Percentiles rank a stretch among this genome's conserved stretches.
These are phyloP conservation scores for Aspergillus carlsbadensis DNA, from an alignment of 495 filamentous ascomycete genomes.

Conservation along the genomic window DNA sequence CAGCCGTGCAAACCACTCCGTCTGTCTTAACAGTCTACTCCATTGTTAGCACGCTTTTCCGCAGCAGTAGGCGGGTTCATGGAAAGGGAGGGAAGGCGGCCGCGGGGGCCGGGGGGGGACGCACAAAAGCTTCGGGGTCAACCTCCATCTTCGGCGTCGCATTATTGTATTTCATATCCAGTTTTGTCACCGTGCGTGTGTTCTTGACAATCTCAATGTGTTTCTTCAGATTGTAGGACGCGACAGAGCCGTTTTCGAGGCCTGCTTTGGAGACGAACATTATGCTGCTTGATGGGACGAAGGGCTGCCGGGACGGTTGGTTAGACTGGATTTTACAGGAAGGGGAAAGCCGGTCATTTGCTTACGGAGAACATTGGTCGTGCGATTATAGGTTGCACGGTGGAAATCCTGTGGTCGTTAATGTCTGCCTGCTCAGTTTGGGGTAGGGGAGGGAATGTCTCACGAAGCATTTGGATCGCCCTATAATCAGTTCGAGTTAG, in stretches of 20 bases:
- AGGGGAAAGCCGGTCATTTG: neutral
- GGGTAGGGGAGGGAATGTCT: neutral
- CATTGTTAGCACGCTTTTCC: too few relatives aligned
- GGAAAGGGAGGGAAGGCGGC: too few relatives aligned
- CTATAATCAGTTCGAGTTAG: too few relatives aligned
- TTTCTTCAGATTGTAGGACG: constrained; percentile 72
- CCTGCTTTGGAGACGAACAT: constrained; percentile 83
- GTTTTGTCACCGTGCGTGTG: constrained; percentile 82
- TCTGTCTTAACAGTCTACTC: constrained; percentile 79
- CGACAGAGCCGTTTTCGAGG: constrained; percentile 62
- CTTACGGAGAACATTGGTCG: constrained; percentile 81
- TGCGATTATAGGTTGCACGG: constrained; percentile 83
- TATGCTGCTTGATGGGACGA: constrained; percentile 70
- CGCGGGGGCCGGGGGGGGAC: too few relatives aligned
- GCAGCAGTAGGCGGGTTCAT: too few relatives aligned
- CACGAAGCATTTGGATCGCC: too few relatives aligned
- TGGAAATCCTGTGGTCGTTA: constrained; percentile 85
- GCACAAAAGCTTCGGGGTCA: constrained; percentile 73
- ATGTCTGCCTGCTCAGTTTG: constrained; percentile 70
- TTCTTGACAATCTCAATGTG: constrained; percentile 77
- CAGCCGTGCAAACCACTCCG: constrained; percentile 70
- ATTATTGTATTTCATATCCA: constrained; percentile 93
- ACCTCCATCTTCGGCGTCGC: constrained; percentile 88
- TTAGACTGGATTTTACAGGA: neutral
- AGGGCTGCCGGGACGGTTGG: constrained; percentile 30